Percentiles rank a stretch among this genome's conserved stretches.
phyloP scores from a whole-genome alignment of 371 early-diverging fungal genomes.

The Mucor irregularis region DNA sequence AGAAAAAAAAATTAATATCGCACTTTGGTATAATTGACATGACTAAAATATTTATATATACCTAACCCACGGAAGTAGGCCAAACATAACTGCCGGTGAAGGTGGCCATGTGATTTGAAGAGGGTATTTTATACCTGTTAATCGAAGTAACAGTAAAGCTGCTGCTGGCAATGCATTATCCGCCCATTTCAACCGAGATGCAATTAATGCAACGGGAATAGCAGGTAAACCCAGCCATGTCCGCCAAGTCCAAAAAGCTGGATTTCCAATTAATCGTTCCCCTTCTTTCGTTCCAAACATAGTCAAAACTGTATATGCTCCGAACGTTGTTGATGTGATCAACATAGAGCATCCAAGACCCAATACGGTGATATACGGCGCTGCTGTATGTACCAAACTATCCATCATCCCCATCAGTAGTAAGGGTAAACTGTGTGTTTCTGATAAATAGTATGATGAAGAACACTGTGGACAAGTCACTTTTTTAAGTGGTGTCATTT shows the following conservation, averaged over 20 bases:
- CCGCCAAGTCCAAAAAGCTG: conserved; percentile 64
- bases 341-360: conserved; percentile 56
- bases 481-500: conserved; percentile 52
- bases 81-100: conserved; percentile 52
- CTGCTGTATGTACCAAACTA: conserved; percentile 50
- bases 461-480: conserved; percentile 70
- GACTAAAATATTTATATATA: not conserved
- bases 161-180: conserved; percentile 37
- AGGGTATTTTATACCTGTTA: conserved; percentile 31
- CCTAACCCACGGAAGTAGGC: conserved; percentile 60
- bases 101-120: conserved; percentile 55
- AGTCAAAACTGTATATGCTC: conserved; percentile 65
- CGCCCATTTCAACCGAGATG: conserved; percentile 54
- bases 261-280: conserved; percentile 53
- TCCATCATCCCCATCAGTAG: conserved; percentile 51
- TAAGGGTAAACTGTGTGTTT: conserved; percentile 50
- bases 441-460: conserved; percentile 54
- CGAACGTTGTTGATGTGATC: conserved; percentile 57
- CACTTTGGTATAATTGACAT: not conserved
- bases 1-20: not conserved
- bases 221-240: conserved; percentile 63
- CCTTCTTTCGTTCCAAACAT: conserved; percentile 64
- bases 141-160: conserved; percentile 30
- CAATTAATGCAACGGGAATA: conserved; percentile 64
- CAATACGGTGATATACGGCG: conserved; percentile 60